Percentiles rank a stretch among this genome's conserved stretches.
These are phyloP conservation scores for Diaporthe sp. DNA, from an alignment of 2,329 filamentous ascomycete species.

Conservation along the genomic window DNA sequence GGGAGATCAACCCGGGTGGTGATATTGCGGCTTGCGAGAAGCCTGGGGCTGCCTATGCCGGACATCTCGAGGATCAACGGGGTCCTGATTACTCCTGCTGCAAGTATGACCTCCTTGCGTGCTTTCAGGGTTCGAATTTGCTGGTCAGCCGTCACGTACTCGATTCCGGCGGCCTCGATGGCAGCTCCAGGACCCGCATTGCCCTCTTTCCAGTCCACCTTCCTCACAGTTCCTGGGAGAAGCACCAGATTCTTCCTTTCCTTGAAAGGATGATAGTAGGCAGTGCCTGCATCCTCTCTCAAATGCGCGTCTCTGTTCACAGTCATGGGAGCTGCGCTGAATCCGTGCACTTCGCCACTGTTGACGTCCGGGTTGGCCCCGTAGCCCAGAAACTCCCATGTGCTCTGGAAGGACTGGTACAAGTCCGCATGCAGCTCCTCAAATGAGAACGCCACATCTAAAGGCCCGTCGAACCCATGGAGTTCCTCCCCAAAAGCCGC, in stretches of 20 bases:
- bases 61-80: slow-evolving; percentile 16
- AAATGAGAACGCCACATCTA: not conserved
- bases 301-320: not conserved
- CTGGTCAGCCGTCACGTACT: not conserved
- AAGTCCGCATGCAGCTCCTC: not conserved
- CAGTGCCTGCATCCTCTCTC: not conserved
- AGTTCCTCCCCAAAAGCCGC: not conserved
- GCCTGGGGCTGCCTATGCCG: slow-evolving; percentile 12
- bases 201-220: not conserved
- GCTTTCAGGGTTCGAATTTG: not conserved
- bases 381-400: not conserved
- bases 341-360: not conserved
- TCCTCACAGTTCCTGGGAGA: not conserved
- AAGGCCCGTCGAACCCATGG: not conserved
- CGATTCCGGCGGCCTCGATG: not conserved
- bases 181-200: not conserved
- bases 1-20: not conserved
- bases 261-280: slow-evolving; percentile 1
- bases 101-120: slow-evolving; percentile 15
- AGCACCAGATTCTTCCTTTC: not conserved
- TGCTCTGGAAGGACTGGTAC: not conserved
- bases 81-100: not conserved
- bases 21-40: slow-evolving; percentile 3
- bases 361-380: not conserved
- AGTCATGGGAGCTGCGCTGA: not conserved